Percentiles rank a stretch among this genome's conserved stretches.
phyloP scores from a whole-genome alignment of 169 alveolate genomes.

The Condylostoma magnum region DNA sequence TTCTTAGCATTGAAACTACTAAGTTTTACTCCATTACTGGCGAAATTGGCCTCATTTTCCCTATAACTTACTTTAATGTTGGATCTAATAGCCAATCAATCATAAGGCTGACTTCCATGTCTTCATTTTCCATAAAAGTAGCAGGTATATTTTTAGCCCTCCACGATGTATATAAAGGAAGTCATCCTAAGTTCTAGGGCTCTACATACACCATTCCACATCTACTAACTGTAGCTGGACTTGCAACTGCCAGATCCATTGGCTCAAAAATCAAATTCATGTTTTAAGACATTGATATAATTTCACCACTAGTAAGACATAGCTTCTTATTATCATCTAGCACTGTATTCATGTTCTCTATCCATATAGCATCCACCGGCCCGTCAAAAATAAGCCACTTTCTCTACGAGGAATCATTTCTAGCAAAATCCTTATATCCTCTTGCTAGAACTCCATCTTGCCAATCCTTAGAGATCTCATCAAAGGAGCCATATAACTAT shows the following conservation, averaged over 20 bases:
- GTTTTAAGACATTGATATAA: constrained; percentile 86
- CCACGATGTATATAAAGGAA: constrained; percentile 72
- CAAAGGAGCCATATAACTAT: constrained; percentile 87
- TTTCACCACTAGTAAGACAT: constrained; percentile 88
- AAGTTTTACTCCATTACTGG: constrained; percentile 81
- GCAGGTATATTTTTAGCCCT: constrained; percentile 54
- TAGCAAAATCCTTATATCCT: constrained; percentile 77
- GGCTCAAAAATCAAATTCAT: constrained; percentile 91
- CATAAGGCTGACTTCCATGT: constrained; percentile 60
- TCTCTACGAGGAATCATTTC: constrained; percentile 65
- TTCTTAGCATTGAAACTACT: constrained; percentile 67
- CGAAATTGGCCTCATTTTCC: constrained; percentile 68
- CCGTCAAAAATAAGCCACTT: constrained; percentile 95
- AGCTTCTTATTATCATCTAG: constrained; percentile 93
- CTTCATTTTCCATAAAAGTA: constrained; percentile 62
- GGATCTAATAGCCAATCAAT: constrained; percentile 75
- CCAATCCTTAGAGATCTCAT: constrained; percentile 88
- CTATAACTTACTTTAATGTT: constrained; percentile 63
- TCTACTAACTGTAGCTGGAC: constrained; percentile 90
- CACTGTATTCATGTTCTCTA: constrained; percentile 94
- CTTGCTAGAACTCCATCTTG: constrained; percentile 86
- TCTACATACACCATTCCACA: constrained; percentile 90
- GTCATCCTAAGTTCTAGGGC: constrained; percentile 77
- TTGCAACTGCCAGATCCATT: constrained; percentile 85
- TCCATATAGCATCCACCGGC: constrained; percentile 96